These are phyloP conservation scores for Penicillium psychrofluorescens DNA, from an alignment of 495 filamentous ascomycete species.

Conservation along the genomic window DNA sequence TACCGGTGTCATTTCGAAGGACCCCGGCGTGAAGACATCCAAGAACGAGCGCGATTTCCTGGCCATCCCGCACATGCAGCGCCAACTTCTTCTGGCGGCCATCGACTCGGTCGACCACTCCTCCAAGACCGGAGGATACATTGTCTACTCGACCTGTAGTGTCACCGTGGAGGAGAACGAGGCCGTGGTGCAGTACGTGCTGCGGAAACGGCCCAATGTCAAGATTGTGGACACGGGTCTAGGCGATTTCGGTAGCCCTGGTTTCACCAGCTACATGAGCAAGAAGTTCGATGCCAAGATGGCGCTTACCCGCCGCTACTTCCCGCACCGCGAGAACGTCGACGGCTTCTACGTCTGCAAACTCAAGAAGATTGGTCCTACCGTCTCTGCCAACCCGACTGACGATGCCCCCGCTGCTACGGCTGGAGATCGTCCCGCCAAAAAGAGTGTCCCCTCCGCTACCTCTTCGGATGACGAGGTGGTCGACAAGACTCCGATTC, in stretches of 20 bases:
- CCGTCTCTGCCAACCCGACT: conserved; percentile 46
- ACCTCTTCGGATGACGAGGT: conserved; percentile 17
- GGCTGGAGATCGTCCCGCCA: conserved; percentile 7
- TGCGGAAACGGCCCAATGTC: conserved; percentile 86
- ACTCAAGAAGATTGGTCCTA: conserved; percentile 84
- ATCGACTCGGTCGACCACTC: conserved; percentile 90
- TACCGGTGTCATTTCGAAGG: conserved; percentile 90
- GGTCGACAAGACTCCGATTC: conserved; percentile 43
- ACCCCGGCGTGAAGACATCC: conserved; percentile 92
- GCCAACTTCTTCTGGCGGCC: conserved; percentile 84
- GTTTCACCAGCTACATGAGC: conserved; percentile 79
- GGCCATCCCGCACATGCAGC: conserved; percentile 83
- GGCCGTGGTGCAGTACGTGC: conserved; percentile 84
- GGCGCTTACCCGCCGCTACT: conserved; percentile 81
- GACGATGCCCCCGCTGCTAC: conserved; percentile 15
- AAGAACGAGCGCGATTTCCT: conserved; percentile 93
- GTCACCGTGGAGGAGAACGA: conserved; percentile 94
- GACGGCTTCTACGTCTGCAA: conserved; percentile 99
- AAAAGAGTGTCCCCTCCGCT: conserved; percentile 11
- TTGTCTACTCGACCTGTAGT: conserved; percentile 91
- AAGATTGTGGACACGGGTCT: conserved; percentile 88
- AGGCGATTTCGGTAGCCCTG: conserved; percentile 79
- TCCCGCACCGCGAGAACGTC: conserved; percentile 92
- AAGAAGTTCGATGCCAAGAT: conserved; percentile 84
- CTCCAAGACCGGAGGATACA: conserved; percentile 81